Evolutionary conservation across 2,329 filamentous ascomycete species (phyloP).

Genomic region (Fusarium sambucinum): DNA sequence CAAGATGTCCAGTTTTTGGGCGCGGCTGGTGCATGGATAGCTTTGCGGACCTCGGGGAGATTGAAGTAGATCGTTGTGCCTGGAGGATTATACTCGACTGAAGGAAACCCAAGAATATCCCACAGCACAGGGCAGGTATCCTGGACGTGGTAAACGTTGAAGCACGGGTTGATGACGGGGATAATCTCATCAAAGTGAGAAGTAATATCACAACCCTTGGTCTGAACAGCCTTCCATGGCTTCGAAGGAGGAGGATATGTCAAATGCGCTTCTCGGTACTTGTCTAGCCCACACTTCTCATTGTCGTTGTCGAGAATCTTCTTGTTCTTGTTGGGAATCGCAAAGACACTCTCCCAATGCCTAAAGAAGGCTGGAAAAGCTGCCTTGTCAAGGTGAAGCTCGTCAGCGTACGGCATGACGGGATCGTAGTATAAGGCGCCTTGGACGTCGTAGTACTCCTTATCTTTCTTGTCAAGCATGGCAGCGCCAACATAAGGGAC

Average conservation of each 20-base stretch:
- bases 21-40: neutral
- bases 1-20: slow-evolving; percentile 21
- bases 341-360: slow-evolving; percentile 27
- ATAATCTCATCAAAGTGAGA: slow-evolving; percentile 16
- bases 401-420: slow-evolving; percentile 20
- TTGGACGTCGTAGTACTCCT: slow-evolving; percentile 10
- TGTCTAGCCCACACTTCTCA: slow-evolving; percentile 23
- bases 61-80: slow-evolving; percentile 14
- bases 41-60: slow-evolving; percentile 10
- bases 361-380: slow-evolving; percentile 16
- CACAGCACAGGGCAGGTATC: slow-evolving; percentile 16
- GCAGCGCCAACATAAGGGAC: slow-evolving; percentile 24
- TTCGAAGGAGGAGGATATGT: slow-evolving; percentile 4
- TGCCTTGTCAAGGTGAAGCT: slow-evolving; percentile 11
- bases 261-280: slow-evolving; percentile 17
- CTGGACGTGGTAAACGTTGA: slow-evolving; percentile 20
- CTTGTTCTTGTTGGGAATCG: slow-evolving; percentile 22
- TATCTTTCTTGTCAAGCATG: slow-evolving; percentile 19
- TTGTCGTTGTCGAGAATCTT: slow-evolving; percentile 26
- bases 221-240: slow-evolving; percentile 23
- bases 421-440: slow-evolving; percentile 27
- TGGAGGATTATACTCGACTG: slow-evolving; percentile 5
- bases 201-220: slow-evolving; percentile 18
- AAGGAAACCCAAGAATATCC: slow-evolving; percentile 2
- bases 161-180: slow-evolving; percentile 17